Base-by-base conservation (phyloP, 495 filamentous ascomycete species). In the Pyrenula aspistea region DNA sequence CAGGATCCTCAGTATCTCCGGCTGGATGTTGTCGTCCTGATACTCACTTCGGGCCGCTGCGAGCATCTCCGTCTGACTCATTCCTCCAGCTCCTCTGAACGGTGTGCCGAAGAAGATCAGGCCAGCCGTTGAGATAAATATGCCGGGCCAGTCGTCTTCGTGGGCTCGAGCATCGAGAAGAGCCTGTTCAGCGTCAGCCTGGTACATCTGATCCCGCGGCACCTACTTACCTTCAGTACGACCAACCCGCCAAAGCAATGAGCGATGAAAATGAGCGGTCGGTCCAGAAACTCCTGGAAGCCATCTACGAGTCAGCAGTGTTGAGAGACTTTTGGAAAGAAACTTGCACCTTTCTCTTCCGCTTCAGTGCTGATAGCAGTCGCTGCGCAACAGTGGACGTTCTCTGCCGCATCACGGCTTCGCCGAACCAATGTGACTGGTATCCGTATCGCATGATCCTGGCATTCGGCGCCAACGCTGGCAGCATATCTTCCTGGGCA, bases 381-480 rank as follows among this genome's bases (percentile, higher is more conserved):
- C 15, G 31, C 15, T 42, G 31, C 8, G 53, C 50, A 49, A 63
- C 56, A 24, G 56, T 61, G n/a, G 54, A 59, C 12, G 51, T 56
- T 21, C 55, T 61, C 54, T 56, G 59, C 59, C 52, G 2, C 20
- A 63, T 59, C 19, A 53, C 36, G 19, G 53, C 56, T 53, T 62
- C 53, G 10, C 55, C 57, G 55, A 62, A 64, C 58, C 54, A 63
- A 22, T 55, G 22, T 24, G 47, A 55, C 47, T 61, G 49, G 47
- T 67, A 67, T 60, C 61, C 57, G 52, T 65, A 67, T 25, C 61
- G 58, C 57, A 67, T 65, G 20, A 67, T 63, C 25, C 63, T 57
- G 12, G 61, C 59, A 53, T 56, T 49, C 24, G 56, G 54, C 23
- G 60, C 59, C 49, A 61, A 50, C n/a, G 62, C 57, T 24, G 53